Evolutionary conservation across 129 eudicot species (phyloP).

Genomic region (Dittrichia graveolens): DNA sequence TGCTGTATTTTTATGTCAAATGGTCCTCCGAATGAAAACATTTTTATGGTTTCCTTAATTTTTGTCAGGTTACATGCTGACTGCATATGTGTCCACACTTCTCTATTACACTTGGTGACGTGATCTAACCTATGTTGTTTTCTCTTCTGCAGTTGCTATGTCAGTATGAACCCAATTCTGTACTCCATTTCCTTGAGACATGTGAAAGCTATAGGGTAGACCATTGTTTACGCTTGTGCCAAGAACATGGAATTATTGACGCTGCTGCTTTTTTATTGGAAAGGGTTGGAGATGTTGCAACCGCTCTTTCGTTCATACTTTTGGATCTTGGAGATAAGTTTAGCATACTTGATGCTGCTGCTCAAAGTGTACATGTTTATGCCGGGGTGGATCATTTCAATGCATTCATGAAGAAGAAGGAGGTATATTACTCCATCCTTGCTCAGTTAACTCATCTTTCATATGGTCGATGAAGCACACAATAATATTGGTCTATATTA

Average conservation of each 20-base stretch:
- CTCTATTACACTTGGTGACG: background rate
- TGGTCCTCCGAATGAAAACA: background rate
- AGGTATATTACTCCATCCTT: slow-evolving; percentile 41
- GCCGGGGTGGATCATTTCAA: slow-evolving; percentile 42
- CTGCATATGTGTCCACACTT: background rate
- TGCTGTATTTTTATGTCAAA: too few relatives aligned
- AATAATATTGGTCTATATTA: slow-evolving; percentile 30
- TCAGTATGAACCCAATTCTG: slow-evolving; percentile 71
- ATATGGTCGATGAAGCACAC: slow-evolving; percentile 3
- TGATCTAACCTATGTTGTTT: slow-evolving; percentile 17
- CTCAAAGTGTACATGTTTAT: slow-evolving; percentile 41
- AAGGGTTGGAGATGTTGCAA: slow-evolving; percentile 94
- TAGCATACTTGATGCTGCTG: slow-evolving; percentile 56
- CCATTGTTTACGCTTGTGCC: slow-evolving; percentile 85
- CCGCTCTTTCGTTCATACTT: slow-evolving; percentile 75
- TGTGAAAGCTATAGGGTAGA: slow-evolving; percentile 97
- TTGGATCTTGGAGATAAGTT: slow-evolving; percentile 73
- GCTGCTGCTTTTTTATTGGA: slow-evolving; percentile 94
- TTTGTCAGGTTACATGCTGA: background rate
- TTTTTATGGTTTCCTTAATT: background rate
- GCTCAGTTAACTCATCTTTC: background rate
- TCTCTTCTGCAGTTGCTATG: slow-evolving; percentile 78
- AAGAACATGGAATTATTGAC: slow-evolving; percentile 78
- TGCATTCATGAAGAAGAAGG: slow-evolving; percentile 53
- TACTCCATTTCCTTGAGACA: slow-evolving; percentile 82